A percentile compares a stretch with the other conserved stretches of the same genome.
Evolutionary conservation across 495 filamentous ascomycete genomes (phyloP).

Genomic region (Staphylotrichum longicolle): DNA sequence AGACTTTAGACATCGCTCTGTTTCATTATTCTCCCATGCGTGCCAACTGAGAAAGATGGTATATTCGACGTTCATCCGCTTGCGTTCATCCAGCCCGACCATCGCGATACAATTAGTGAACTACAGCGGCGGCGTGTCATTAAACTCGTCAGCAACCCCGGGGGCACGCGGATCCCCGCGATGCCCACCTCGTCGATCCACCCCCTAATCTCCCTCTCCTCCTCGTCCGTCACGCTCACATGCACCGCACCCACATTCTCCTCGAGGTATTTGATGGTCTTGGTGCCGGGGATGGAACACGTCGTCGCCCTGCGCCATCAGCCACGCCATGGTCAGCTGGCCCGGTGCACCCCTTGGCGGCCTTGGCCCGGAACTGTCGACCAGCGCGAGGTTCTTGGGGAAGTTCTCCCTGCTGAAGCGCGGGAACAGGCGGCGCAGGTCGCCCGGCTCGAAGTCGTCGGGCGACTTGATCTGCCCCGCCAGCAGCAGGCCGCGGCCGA

Average conservation of each 20-base stretch:
- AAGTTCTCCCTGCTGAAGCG: slow-evolving; percentile 55
- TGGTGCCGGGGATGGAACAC: slow-evolving; percentile 59
- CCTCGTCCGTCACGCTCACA: slow-evolving; percentile 44
- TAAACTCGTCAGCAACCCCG: slow-evolving; percentile 25
- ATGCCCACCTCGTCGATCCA: slow-evolving; percentile 19
- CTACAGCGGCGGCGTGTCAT: slow-evolving; percentile 24
- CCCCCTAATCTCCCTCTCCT: slow-evolving; percentile 45
- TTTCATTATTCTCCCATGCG: too few species aligned
- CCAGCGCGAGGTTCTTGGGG: slow-evolving; percentile 52
- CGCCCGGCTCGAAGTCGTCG: slow-evolving; percentile 41
- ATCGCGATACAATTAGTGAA: too few species aligned
- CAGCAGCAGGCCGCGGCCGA: slow-evolving; percentile 49
- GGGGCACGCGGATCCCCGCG: slow-evolving; percentile 17
- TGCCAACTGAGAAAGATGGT: too few species aligned
- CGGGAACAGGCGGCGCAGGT: slow-evolving; percentile 41
- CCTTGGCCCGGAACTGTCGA: slow-evolving; percentile 47
- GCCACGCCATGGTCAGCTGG: slow-evolving; percentile 57
- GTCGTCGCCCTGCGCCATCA: slow-evolving; percentile 55
- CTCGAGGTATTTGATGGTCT: slow-evolving; percentile 54
- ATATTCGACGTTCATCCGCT: too few species aligned
- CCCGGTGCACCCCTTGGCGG: slow-evolving; percentile 49
- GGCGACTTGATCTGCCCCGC: slow-evolving; percentile 38
- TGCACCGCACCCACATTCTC: slow-evolving; percentile 53
- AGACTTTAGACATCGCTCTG: too few species aligned
- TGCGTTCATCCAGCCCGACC: too few species aligned